Conservation (phyloP, 2,329 filamentous ascomycete species). For the Paecilomyces sp. region DNA sequence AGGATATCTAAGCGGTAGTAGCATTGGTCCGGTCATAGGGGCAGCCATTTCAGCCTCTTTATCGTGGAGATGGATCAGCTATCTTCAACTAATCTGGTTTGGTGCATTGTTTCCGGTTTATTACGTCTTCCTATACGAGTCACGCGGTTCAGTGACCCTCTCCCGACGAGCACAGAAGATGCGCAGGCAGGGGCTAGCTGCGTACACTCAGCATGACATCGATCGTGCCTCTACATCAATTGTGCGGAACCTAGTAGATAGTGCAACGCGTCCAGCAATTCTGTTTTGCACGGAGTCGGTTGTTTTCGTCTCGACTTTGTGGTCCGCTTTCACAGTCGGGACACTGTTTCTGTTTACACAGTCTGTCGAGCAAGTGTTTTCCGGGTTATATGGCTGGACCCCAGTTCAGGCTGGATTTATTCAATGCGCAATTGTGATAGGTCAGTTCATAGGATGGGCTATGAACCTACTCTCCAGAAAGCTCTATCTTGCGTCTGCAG, state of each 20-base stretch:
- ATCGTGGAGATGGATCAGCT: conserved; percentile 32
- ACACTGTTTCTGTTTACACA: conserved; percentile 38
- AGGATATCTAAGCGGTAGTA: conserved; percentile 34
- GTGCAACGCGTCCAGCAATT: conserved; percentile 27
- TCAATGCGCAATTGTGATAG: not conserved
- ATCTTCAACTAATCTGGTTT: conserved; percentile 35
- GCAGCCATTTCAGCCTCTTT: conserved; percentile 22
- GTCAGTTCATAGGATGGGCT: no score
- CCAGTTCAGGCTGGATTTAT: not conserved
- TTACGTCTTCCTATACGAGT: no score
- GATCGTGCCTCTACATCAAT: conserved; percentile 16
- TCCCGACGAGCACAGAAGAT: not conserved
- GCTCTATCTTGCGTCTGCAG: conserved; percentile 11
- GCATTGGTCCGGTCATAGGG: conserved; percentile 39
- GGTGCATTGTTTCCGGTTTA: not conserved
- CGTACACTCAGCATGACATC: conserved; percentile 27
- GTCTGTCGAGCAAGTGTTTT: conserved; percentile 36
- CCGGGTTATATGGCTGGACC: not conserved
- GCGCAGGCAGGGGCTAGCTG: conserved; percentile 12
- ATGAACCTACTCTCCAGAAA: no score
- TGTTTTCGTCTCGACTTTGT: conserved; percentile 35
- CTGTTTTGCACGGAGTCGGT: conserved; percentile 38
- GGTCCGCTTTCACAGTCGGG: conserved; percentile 38
- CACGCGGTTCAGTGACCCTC: no score
- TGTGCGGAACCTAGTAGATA: conserved; percentile 23